Conservation (phyloP, 1,284 basidiomycete genomes). For the Grifola frondosa region DNA sequence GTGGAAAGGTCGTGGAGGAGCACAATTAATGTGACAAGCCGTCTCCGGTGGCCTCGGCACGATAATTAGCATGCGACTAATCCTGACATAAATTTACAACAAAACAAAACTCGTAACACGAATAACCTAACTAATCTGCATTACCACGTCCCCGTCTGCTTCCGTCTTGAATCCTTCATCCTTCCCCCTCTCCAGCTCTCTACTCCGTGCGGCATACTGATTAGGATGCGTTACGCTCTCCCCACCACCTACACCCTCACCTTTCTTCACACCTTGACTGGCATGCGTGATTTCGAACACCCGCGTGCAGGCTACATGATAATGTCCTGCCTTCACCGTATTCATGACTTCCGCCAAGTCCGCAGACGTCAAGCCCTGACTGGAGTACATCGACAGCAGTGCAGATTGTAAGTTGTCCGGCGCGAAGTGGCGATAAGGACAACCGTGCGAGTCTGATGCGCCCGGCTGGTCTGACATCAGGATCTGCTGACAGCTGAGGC, state of each 20-base stretch:
- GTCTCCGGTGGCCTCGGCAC: conserved; percentile 8
- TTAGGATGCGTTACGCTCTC: conserved; percentile 97
- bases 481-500: conserved; percentile 84
- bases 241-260: conserved; percentile 84
- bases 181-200: conserved; percentile 57
- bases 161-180: conserved; percentile 28
- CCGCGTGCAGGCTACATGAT: conserved; percentile 95
- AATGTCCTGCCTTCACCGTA: conserved; percentile 82
- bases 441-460: conserved; percentile 81
- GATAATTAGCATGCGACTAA: not conserved
- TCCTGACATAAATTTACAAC: conserved; percentile 9
- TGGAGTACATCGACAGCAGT: conserved; percentile 73
- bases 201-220: conserved; percentile 72
- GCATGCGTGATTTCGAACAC: conserved; percentile 95
- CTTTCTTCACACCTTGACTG: conserved; percentile 75
- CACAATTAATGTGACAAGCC: conserved; percentile 6
- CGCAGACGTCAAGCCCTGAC: conserved; percentile 55
- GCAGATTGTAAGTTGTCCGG: conserved; percentile 82
- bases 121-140: conserved; percentile 19
- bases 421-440: conserved; percentile 93
- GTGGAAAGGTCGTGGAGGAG: not conserved
- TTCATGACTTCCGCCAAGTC: conserved; percentile 89
- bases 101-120: conserved; percentile 1
- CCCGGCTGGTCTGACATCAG: conserved; percentile 78
- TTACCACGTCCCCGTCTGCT: conserved; percentile 35